Evolutionary conservation across 352 stramenopile species (phyloP).

Genomic region (Phytophthora litchii): DNA sequence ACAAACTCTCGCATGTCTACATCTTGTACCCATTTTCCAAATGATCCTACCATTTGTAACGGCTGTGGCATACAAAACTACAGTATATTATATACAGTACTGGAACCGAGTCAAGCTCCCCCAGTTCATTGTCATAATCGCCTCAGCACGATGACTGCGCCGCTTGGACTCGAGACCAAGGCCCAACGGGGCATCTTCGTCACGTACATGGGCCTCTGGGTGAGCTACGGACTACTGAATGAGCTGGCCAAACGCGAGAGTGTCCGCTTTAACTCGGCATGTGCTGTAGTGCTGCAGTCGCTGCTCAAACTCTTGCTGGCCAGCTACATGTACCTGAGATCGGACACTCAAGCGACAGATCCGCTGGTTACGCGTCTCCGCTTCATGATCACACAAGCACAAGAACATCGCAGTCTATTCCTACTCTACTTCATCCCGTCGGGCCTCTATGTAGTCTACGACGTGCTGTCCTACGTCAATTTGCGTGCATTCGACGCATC

Average conservation of each 20-base stretch:
- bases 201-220: constrained; percentile 82
- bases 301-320: constrained; percentile 74
- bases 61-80: background rate
- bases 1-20: background rate
- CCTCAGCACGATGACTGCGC: constrained; percentile 36
- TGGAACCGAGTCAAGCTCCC: no score
- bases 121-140: constrained; percentile 2
- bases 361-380: constrained; percentile 33
- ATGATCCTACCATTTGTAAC: constrained; percentile 20
- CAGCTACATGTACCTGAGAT: constrained; percentile 68
- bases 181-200: constrained; percentile 77
- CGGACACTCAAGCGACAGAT: constrained; percentile 41
- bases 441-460: constrained; percentile 81
- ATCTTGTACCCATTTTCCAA: constrained; percentile 21
- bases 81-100: no score
- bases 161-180: constrained; percentile 75
- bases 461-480: constrained; percentile 87
- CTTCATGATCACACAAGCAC: constrained; percentile 45
- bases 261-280: constrained; percentile 77
- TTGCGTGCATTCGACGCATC: constrained; percentile 71
- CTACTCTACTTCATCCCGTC: constrained; percentile 79
- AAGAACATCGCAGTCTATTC: constrained; percentile 51
- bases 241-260: constrained; percentile 73
- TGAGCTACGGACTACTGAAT: constrained; percentile 79
- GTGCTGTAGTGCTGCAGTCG: constrained; percentile 77